phyloP scores from a whole-genome alignment of 495 filamentous ascomycete species.

The Rostrohypoxylon terebratum region DNA sequence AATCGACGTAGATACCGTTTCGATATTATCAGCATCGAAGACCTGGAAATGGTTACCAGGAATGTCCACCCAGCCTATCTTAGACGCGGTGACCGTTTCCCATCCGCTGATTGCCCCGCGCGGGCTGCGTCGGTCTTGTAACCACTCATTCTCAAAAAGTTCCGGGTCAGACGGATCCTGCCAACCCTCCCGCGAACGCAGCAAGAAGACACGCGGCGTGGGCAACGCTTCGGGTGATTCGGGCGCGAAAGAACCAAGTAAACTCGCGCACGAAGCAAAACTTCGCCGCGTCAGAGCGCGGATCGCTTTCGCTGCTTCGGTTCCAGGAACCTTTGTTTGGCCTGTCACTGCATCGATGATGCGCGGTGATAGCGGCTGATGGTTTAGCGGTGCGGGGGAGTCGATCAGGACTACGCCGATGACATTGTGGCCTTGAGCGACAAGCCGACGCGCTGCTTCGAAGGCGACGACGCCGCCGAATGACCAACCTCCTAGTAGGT shows the following conservation, averaged over 20 bases:
- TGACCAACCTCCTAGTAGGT: constrained; percentile 2
- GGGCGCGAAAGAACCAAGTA: neutral
- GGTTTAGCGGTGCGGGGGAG: neutral
- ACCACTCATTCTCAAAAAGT: constrained; percentile 10
- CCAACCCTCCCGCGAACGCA: neutral
- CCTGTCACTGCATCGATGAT: constrained; percentile 9
- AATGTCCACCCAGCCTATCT: constrained; percentile 2
- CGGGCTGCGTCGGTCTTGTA: constrained; percentile 2
- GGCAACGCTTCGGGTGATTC: neutral
- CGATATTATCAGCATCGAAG: constrained; percentile 6
- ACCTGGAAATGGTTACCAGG: constrained; percentile 13
- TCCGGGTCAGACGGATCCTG: constrained; percentile 9
- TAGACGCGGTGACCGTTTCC: neutral
- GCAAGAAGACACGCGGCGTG: constrained; percentile 9
- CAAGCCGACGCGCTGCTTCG: neutral
- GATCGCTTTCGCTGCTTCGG: constrained; percentile 4
- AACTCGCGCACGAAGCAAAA: constrained; percentile 10
- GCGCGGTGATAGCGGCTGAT: constrained; percentile 1
- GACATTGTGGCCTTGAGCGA: constrained; percentile 3
- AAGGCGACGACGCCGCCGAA: constrained; percentile 11
- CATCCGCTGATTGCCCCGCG: neutral
- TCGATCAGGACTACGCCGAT: constrained; percentile 5
- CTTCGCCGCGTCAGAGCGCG: constrained; percentile 2
- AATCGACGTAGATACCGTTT: neutral
- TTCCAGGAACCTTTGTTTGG: neutral